A percentile compares a stretch with the other conserved stretches of the same genome.
Evolutionary conservation across 1,139 yeast species (phyloP).

Genomic region (Insectozyma bohioensis): DNA sequence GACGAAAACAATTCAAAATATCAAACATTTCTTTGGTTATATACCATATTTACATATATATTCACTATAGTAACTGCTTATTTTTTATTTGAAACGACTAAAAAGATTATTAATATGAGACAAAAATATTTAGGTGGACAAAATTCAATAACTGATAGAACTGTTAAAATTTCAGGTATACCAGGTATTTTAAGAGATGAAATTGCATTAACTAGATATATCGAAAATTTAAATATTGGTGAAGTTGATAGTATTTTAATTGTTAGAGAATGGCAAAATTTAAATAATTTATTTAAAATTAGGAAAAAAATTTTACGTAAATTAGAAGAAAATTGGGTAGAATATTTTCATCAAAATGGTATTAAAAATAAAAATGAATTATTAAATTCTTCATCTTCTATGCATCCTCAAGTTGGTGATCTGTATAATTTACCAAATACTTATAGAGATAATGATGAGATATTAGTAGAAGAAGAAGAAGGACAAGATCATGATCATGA

Average conservation of each 20-base stretch:
- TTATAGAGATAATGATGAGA: slow-evolving; percentile 7
- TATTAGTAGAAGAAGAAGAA: no score
- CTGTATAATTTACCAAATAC: slow-evolving; percentile 11
- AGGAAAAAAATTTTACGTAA: slow-evolving; percentile 53
- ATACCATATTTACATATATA: slow-evolving; percentile 42
- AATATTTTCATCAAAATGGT: slow-evolving; percentile 51
- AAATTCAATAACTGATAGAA: slow-evolving; percentile 46
- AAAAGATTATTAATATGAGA: slow-evolving; percentile 37
- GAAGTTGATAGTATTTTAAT: slow-evolving; percentile 73
- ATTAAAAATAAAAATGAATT: slow-evolving; percentile 32
- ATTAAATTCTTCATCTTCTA: slow-evolving; percentile 20
- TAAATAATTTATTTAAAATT: slow-evolving; percentile 63
- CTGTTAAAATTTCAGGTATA: slow-evolving; percentile 47
- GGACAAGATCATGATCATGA: slow-evolving; percentile 2
- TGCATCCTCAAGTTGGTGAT: slow-evolving; percentile 33
- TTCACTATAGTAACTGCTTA: slow-evolving; percentile 37
- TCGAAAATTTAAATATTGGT: slow-evolving; percentile 78
- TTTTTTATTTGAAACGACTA: slow-evolving; percentile 37
- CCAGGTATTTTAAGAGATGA: slow-evolving; percentile 79
- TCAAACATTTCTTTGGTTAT: slow-evolving; percentile 37
- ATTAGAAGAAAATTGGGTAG: slow-evolving; percentile 77
- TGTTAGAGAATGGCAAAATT: slow-evolving; percentile 80
- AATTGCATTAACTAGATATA: slow-evolving; percentile 64
- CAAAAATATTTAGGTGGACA: slow-evolving; percentile 45
- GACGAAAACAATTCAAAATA: slow-evolving; percentile 10